Base-by-base conservation (phyloP, 1,284 basidiomycete species). In the Cystobasidium sp. region DNA sequence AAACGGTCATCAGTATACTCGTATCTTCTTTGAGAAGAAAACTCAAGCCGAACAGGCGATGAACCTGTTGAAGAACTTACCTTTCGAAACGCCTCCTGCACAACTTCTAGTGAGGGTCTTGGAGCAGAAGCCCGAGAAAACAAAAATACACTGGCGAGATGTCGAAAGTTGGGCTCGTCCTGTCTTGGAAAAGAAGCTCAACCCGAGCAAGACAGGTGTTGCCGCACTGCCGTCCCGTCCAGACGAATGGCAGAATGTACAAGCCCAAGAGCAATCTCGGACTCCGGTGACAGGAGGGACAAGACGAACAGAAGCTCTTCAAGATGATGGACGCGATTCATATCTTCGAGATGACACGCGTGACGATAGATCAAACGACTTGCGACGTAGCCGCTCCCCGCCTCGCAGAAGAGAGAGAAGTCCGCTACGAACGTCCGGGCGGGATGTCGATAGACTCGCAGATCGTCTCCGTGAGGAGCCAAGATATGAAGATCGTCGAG, bases 1-100 rank as follows among this genome's bases (percentile, higher is more conserved):
- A 5, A 58, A 31, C 12, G 56, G 37, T 59, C 39, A 59, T n/a
- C 55, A 68, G 39, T 68, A 58, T 56, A 39, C 46, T 22, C 66
- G 66, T 7, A 22, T 58, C 6, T 68, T 55, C 66, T 68, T 55
- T 41, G 9, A n/a, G 31, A 43, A 24, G 20, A 14, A 56, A 10
- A 20, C 12, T 9, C 52, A 68, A 43, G 66, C 66, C 37, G 53
- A 58, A 44, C 37, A 56, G 10, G 66, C 55, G 0, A 20, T 68
- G 9, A n/a, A 18, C 12, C 14, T 56, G 18, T 53, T 68, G 10
- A 14, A 39, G 43, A 56, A 68, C 14, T 18, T n/a, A 46, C 49
- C 66, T 20, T 43, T 68, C 53, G 66, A 44, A 10, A 8, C 43
- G 8, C 53, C 31, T 14, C 51, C 51, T 10, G 53, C 66, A 20